Conservation (phyloP, 495 filamentous ascomycete genomes). For the Penicillium psychrofluorescens region DNA sequence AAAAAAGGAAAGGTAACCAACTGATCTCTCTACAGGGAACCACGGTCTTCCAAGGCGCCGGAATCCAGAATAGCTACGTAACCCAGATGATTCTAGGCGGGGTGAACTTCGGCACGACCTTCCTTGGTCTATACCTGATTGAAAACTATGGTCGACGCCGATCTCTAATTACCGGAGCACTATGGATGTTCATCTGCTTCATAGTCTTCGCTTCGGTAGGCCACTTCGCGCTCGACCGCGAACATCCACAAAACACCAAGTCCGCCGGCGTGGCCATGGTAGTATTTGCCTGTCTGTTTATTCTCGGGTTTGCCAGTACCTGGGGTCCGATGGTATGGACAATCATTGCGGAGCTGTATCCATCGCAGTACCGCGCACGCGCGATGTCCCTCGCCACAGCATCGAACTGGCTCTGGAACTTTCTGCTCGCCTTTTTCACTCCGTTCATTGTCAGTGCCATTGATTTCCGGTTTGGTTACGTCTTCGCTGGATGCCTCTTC, state of each 20-base stretch:
- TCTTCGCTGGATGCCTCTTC: slow-evolving; percentile 67
- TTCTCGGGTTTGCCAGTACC: slow-evolving; percentile 50
- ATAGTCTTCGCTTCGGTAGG: slow-evolving; percentile 65
- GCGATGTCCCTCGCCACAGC: slow-evolving; percentile 72
- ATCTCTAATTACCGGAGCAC: slow-evolving; percentile 57
- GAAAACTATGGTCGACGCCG: slow-evolving; percentile 61
- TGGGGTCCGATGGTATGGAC: slow-evolving; percentile 85
- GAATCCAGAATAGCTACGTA: slow-evolving; percentile 58
- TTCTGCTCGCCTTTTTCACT: slow-evolving; percentile 74
- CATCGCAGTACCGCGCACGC: slow-evolving; percentile 63
- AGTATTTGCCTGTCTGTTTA: slow-evolving; percentile 63
- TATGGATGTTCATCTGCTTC: slow-evolving; percentile 67
- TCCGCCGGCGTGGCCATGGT: slow-evolving; percentile 63
- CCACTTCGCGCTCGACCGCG: slow-evolving; percentile 48
- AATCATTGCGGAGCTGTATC: slow-evolving; percentile 73
- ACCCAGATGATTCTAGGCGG: slow-evolving; percentile 66
- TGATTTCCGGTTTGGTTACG: slow-evolving; percentile 66
- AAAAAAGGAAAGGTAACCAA: no score
- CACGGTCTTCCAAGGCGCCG: slow-evolving; percentile 59
- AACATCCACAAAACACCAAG: slow-evolving; percentile 39
- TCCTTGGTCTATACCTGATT: slow-evolving; percentile 63
- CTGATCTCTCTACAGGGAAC: slow-evolving; percentile 43
- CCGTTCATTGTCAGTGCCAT: slow-evolving; percentile 65
- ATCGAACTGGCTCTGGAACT: slow-evolving; percentile 86
- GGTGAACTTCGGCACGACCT: slow-evolving; percentile 66